These are phyloP conservation scores for Tuber magnatum DNA, from an alignment of 495 filamentous ascomycete genomes.

Conservation along the genomic window DNA sequence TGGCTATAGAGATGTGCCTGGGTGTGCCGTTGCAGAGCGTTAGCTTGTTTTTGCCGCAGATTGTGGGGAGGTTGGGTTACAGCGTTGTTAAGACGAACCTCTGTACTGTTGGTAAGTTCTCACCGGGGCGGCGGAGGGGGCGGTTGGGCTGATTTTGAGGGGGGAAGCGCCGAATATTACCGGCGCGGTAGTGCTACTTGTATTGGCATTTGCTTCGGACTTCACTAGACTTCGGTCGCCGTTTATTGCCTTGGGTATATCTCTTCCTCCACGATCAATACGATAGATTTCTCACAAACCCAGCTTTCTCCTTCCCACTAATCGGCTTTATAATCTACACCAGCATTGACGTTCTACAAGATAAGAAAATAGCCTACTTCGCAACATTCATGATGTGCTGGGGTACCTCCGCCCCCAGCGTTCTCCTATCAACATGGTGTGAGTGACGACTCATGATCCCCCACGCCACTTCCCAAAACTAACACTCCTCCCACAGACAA, in stretches of 20 bases:
- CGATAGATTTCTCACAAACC: not conserved
- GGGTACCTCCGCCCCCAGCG: slow-evolving; percentile 55
- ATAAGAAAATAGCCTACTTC: slow-evolving; percentile 64
- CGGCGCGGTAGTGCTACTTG: slow-evolving; percentile 61
- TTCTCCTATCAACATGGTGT: slow-evolving; percentile 48
- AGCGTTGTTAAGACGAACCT: slow-evolving; percentile 64
- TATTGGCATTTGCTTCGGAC: slow-evolving; percentile 63
- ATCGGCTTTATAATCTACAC: slow-evolving; percentile 70
- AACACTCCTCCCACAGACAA: slow-evolving; percentile 55
- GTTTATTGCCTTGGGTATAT: slow-evolving; percentile 56
- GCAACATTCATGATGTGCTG: slow-evolving; percentile 79
- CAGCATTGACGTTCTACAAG: slow-evolving; percentile 55
- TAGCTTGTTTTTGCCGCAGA: slow-evolving; percentile 65
- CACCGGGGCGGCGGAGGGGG: slow-evolving; percentile 11
- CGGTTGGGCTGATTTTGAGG: slow-evolving; percentile 7
- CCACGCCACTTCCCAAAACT: slow-evolving; percentile 3
- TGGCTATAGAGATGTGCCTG: slow-evolving; percentile 65
- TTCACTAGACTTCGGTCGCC: slow-evolving; percentile 60
- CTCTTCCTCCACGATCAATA: not conserved
- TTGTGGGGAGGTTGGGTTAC: slow-evolving; percentile 58
- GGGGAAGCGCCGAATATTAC: slow-evolving; percentile 22
- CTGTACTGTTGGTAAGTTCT: slow-evolving; percentile 67
- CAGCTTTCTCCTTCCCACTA: slow-evolving; percentile 62
- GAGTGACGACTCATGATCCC: slow-evolving; percentile 12
- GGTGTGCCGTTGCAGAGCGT: slow-evolving; percentile 70